These are phyloP conservation scores for Monilinia laxa DNA, from an alignment of 2,329 filamentous ascomycete species.

Conservation along the genomic window DNA sequence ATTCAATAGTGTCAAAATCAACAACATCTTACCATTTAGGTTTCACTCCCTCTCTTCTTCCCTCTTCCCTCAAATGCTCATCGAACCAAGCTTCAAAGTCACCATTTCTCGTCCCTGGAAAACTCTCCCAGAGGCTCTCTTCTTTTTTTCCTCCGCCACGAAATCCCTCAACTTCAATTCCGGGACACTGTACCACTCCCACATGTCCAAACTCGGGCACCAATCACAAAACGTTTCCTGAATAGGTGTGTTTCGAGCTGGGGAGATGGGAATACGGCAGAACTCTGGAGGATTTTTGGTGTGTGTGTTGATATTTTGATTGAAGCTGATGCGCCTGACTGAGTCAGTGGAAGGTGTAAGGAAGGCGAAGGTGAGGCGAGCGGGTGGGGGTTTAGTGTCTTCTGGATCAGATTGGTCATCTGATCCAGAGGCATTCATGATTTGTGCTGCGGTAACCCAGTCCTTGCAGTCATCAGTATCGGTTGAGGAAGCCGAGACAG, in stretches of 20 bases:
- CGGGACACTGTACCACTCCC: conserved; percentile 16
- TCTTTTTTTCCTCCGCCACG: background rate
- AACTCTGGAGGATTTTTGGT: background rate
- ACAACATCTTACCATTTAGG: too few relatives aligned
- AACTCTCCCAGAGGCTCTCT: background rate
- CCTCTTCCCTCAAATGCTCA: background rate
- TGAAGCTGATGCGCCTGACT: background rate
- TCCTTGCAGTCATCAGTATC: background rate
- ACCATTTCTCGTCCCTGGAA: background rate
- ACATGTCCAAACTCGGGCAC: conserved; percentile 1
- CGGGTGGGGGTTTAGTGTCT: background rate
- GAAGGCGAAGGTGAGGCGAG: background rate
- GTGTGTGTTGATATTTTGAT: background rate
- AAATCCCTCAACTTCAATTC: conserved; percentile 6
- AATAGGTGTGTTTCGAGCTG: background rate
- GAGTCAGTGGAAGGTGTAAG: too few relatives aligned
- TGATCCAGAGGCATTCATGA: background rate
- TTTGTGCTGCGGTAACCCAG: conserved; percentile 11
- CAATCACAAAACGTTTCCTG: background rate
- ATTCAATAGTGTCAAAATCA: too few relatives aligned
- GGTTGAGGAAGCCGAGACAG: background rate
- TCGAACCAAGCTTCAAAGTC: background rate
- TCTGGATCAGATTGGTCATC: background rate
- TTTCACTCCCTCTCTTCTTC: background rate
- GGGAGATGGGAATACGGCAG: background rate